phyloP scores from a whole-genome alignment of 768 basidiomycete species.

The Xanthoconium stramineum region DNA sequence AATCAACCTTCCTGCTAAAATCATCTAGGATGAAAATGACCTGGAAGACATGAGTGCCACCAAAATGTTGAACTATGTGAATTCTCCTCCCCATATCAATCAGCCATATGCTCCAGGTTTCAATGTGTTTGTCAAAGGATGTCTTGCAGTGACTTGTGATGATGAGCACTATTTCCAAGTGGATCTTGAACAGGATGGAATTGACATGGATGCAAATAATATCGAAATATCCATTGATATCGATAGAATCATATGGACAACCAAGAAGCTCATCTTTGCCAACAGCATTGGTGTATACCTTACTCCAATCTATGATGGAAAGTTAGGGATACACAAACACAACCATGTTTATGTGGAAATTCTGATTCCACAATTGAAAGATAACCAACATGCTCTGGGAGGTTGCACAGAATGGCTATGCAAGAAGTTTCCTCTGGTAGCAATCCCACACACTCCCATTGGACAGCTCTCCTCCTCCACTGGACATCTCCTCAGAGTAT shows the following conservation, averaged over 20 bases:
- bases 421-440: conserved; percentile 2
- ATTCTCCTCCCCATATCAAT: neutral
- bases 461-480: neutral
- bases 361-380: conserved; percentile 5
- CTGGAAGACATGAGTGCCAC: neutral
- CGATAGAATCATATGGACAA: conserved; percentile 7
- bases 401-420: conserved; percentile 1
- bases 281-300: neutral
- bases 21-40: neutral
- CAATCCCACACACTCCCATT: conserved; percentile 7
- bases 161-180: neutral
- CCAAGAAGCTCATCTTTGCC: neutral
- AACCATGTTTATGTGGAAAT: conserved; percentile 17
- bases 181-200: neutral
- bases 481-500: neutral
- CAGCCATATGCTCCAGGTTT: neutral
- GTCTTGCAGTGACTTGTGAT: neutral
- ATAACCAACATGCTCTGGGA: neutral
- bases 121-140: neutral
- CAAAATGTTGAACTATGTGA: neutral
- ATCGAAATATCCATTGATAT: conserved; percentile 1
- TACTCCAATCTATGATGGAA: neutral
- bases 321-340: conserved; percentile 6
- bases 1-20: no score
- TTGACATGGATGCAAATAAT: neutral